Conservation (phyloP, 495 filamentous ascomycete genomes). For the Xylaria flabelliformis region DNA sequence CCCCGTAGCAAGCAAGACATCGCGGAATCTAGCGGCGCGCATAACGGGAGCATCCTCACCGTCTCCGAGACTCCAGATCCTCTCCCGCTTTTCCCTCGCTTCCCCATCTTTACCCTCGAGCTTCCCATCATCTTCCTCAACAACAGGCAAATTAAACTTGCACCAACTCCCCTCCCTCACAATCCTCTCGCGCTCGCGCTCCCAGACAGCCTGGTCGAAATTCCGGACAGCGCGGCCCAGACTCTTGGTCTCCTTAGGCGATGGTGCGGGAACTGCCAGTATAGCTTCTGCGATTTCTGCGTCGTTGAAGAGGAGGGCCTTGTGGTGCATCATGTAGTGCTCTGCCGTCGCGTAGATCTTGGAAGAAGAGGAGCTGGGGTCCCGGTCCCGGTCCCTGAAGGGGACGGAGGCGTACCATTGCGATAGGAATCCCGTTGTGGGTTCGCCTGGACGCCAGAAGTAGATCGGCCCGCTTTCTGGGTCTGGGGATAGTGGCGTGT, state of each 20-base stretch:
- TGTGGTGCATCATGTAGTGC: constrained; percentile 70
- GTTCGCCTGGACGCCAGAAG: constrained; percentile 44
- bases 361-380: no score
- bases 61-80: constrained; percentile 7
- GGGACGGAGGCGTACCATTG: constrained; percentile 42
- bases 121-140: background rate
- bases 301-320: constrained; percentile 62
- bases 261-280: constrained; percentile 39
- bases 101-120: no score
- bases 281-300: constrained; percentile 46
- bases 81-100: background rate
- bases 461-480: background rate
- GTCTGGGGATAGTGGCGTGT: background rate
- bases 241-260: constrained; percentile 55
- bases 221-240: constrained; percentile 63
- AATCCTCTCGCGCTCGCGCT: constrained; percentile 56
- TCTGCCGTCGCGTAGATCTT: constrained; percentile 47
- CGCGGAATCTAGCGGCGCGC: constrained; percentile 39
- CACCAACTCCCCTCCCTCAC: constrained; percentile 65
- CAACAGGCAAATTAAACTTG: constrained; percentile 57
- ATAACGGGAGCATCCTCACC: background rate
- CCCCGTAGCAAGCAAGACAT: constrained; percentile 61
- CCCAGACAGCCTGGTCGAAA: constrained; percentile 63
- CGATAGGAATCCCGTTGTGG: constrained; percentile 40
- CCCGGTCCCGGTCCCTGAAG: constrained; percentile 36